Percentiles rank a stretch among this genome's conserved stretches.
phyloP scores from a whole-genome alignment of 768 basidiomycete genomes.

The Gloeopeniophorella convolvens region DNA sequence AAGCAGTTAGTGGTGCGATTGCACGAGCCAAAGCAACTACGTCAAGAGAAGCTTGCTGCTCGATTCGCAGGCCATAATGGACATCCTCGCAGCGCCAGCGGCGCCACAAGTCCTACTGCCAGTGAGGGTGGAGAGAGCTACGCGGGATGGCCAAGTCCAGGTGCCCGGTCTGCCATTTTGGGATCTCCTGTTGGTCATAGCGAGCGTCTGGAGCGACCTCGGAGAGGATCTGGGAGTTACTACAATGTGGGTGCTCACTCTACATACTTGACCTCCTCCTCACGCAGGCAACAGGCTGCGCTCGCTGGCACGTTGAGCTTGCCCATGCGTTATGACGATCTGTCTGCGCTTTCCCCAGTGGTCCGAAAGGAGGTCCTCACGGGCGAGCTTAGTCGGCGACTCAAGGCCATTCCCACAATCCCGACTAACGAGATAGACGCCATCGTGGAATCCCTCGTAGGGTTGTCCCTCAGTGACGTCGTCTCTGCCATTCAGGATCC shows the following conservation, averaged over 20 bases:
- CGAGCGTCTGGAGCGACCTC: constrained; percentile 57
- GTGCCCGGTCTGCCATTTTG: constrained; percentile 43
- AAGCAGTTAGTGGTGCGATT: constrained; percentile 82
- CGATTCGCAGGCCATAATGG: constrained; percentile 71
- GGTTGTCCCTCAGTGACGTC: constrained; percentile 67
- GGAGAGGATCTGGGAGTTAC: constrained; percentile 81
- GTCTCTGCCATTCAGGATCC: constrained; percentile 71
- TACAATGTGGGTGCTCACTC: constrained; percentile 52
- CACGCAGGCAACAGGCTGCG: constrained; percentile 52
- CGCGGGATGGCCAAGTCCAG: constrained; percentile 68
- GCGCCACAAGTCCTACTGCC: constrained; percentile 77
- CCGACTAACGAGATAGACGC: constrained; percentile 49
- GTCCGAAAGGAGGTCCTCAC: constrained; percentile 82
- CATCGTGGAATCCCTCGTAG: constrained; percentile 68
- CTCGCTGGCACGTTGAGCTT: constrained; percentile 72
- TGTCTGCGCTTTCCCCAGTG: constrained; percentile 76
- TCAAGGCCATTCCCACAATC: constrained; percentile 52
- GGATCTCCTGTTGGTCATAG: constrained; percentile 49
- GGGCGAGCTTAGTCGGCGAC: constrained; percentile 72
- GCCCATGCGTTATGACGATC: constrained; percentile 84
- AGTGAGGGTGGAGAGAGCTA: constrained; percentile 79
- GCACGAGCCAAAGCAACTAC: constrained; percentile 87
- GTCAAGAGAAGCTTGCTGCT: constrained; percentile 82
- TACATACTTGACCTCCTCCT: constrained; percentile 6
- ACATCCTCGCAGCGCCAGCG: constrained; percentile 74